These are phyloP conservation scores for Ilyonectria sp. DNA, from an alignment of 2,329 filamentous ascomycete genomes.

Conservation along the genomic window DNA sequence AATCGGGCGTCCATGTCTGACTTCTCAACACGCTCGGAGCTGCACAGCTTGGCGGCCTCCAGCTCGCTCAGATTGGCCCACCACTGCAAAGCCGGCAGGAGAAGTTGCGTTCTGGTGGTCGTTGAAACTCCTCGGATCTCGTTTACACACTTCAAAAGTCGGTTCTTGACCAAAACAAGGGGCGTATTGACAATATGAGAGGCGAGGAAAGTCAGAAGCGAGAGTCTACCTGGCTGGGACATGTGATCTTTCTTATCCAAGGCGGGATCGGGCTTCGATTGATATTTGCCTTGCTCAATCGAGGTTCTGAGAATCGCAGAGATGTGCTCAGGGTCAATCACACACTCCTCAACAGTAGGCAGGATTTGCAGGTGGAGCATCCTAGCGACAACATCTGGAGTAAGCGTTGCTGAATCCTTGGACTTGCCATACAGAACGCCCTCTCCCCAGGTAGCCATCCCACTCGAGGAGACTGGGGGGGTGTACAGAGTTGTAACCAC, in stretches of 20 bases:
- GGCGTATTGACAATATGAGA: slow-evolving; percentile 81
- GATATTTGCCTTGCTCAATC: slow-evolving; percentile 59
- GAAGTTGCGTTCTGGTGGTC: slow-evolving; percentile 77
- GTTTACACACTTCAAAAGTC: slow-evolving; percentile 80
- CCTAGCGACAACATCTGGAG: slow-evolving; percentile 69
- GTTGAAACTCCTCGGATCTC: slow-evolving; percentile 80
- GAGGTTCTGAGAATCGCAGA: slow-evolving; percentile 68
- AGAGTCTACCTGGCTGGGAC: slow-evolving; percentile 73
- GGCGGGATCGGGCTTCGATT: slow-evolving; percentile 49
- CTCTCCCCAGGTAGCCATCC: slow-evolving; percentile 71
- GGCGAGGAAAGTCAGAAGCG: slow-evolving; percentile 80
- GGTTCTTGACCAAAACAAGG: slow-evolving; percentile 76
- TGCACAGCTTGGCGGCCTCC: slow-evolving; percentile 63
- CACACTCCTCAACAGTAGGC: slow-evolving; percentile 86
- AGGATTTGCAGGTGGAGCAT: slow-evolving; percentile 78
- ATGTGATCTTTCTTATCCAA: slow-evolving; percentile 69
- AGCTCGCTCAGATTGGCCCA: slow-evolving; percentile 74
- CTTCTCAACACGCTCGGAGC: slow-evolving; percentile 60
- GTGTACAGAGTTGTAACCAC: slow-evolving; percentile 68
- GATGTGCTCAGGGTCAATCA: slow-evolving; percentile 83
- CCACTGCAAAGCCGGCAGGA: slow-evolving; percentile 81
- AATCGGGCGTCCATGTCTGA: slow-evolving; percentile 59
- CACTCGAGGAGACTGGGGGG: slow-evolving; percentile 54
- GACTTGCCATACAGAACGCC: slow-evolving; percentile 75
- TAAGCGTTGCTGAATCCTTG: slow-evolving; percentile 70